Percentiles rank a stretch among this genome's conserved stretches.
Evolutionary conservation across 805 yeast genomes (phyloP).

Genomic region (Barnettozyma californica): DNA sequence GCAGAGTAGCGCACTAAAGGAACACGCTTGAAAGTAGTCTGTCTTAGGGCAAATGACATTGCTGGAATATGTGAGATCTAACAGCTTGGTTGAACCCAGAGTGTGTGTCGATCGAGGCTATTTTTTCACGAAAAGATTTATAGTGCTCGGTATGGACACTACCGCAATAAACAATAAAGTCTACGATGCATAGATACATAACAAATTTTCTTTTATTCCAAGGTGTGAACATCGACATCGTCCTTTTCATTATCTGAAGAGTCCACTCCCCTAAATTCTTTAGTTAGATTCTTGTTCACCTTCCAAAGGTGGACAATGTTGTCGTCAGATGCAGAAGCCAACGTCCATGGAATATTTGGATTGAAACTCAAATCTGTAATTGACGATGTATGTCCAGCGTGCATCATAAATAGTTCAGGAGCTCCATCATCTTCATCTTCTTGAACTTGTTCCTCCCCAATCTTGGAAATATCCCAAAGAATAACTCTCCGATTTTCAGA

Average conservation of each 20-base stretch:
- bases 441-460: conserved; percentile 80
- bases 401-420: conserved; percentile 86
- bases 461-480: conserved; percentile 68
- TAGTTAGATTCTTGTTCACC: conserved; percentile 32
- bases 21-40: conserved; percentile 7
- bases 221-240: conserved; percentile 16
- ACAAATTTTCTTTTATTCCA: conserved; percentile 14
- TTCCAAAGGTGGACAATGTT: conserved; percentile 43
- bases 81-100: background rate
- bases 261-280: conserved; percentile 17
- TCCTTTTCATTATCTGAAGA: conserved; percentile 10
- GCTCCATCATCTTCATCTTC: conserved; percentile 91
- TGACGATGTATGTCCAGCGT: conserved; percentile 82
- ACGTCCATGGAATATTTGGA: conserved; percentile 64
- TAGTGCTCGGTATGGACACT: background rate
- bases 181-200: background rate
- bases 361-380: conserved; percentile 71
- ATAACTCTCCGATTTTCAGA: conserved; percentile 74
- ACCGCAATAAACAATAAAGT: background rate
- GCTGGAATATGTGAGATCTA: background rate
- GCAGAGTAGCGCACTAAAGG: conserved; percentile 40
- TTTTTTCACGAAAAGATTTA: background rate
- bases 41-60: conserved; percentile 2
- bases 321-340: conserved; percentile 51
- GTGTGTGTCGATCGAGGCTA: background rate